A percentile compares a stretch with the other conserved stretches of the same genome.
phyloP scores from a whole-genome alignment of 139 green algal genomes.

The Yamagishiella unicocca region DNA sequence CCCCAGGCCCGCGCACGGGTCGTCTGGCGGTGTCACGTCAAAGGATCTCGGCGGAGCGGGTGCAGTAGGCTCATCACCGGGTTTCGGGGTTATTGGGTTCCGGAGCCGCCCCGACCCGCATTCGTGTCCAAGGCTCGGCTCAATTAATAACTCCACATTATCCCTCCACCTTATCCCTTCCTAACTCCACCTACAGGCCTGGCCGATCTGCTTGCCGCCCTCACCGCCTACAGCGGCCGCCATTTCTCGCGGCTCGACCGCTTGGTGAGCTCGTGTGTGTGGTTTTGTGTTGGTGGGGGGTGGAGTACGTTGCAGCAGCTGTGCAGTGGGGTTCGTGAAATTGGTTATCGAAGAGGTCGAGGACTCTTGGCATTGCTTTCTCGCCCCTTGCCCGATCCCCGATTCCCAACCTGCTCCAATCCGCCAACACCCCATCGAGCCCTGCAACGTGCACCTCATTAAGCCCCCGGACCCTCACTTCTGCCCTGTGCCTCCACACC shows the following conservation, averaged over 20 bases:
- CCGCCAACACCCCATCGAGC: too few species aligned
- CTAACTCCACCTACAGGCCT: background rate
- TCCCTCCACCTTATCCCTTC: background rate
- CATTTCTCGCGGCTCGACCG: constrained; percentile 86
- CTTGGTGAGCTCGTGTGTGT: constrained; percentile 59
- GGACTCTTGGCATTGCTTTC: background rate
- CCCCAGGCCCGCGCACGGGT: too few species aligned
- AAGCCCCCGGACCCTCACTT: background rate
- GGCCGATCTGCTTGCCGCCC: constrained; percentile 80
- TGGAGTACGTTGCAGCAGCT: background rate
- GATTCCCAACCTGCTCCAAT: background rate
- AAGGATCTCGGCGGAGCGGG: too few species aligned
- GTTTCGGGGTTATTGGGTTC: too few species aligned
- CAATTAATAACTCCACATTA: too few species aligned
- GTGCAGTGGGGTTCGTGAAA: background rate
- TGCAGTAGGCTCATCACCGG: too few species aligned
- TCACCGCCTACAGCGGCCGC: constrained; percentile 88
- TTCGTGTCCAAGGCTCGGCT: too few species aligned
- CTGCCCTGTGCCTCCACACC: background rate
- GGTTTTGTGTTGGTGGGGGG: background rate
- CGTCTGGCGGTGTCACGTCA: too few species aligned
- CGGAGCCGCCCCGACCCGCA: too few species aligned
- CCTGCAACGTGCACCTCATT: background rate
- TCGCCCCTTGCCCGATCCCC: too few species aligned
- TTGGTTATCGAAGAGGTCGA: background rate